A percentile compares a stretch with the other conserved stretches of the same genome.
Conservation (phyloP, 73 alveolate species). For the Breviolum minutum region DNA sequence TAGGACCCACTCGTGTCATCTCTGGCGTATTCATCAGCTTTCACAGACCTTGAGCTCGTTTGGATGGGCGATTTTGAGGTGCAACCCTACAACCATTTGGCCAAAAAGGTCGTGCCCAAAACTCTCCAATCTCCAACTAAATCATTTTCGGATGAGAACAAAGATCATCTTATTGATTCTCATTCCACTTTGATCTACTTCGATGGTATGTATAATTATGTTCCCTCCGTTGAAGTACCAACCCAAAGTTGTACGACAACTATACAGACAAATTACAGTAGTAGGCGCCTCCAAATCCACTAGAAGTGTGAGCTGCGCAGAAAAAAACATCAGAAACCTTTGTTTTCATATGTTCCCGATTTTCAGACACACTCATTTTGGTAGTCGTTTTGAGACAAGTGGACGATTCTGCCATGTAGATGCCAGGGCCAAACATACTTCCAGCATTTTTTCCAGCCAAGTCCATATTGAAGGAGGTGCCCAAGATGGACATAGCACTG, state of each 20-base stretch:
- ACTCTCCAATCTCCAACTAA: too few relatives aligned
- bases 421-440: constrained; percentile 82
- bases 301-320: too few relatives aligned
- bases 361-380: not conserved
- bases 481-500: constrained; percentile 80
- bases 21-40: constrained; percentile 86
- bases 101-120: too few relatives aligned
- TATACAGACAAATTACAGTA: not conserved
- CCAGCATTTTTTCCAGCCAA: constrained; percentile 85
- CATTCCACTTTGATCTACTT: too few relatives aligned
- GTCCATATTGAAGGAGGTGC: constrained; percentile 79
- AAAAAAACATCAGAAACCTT: too few relatives aligned
- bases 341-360: too few relatives aligned
- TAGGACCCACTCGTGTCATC: constrained; percentile 83
- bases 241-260: not conserved
- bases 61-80: not conserved
- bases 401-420: constrained; percentile 78
- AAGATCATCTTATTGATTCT: too few relatives aligned
- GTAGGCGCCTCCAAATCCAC: not conserved
- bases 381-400: not conserved
- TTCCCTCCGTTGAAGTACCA: too few relatives aligned
- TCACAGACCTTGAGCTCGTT: constrained; percentile 38
- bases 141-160: too few relatives aligned
- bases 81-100: too few relatives aligned
- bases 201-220: too few relatives aligned